phyloP scores from a whole-genome alignment of 345 rosid genomes.

The Geranium brycei region DNA sequence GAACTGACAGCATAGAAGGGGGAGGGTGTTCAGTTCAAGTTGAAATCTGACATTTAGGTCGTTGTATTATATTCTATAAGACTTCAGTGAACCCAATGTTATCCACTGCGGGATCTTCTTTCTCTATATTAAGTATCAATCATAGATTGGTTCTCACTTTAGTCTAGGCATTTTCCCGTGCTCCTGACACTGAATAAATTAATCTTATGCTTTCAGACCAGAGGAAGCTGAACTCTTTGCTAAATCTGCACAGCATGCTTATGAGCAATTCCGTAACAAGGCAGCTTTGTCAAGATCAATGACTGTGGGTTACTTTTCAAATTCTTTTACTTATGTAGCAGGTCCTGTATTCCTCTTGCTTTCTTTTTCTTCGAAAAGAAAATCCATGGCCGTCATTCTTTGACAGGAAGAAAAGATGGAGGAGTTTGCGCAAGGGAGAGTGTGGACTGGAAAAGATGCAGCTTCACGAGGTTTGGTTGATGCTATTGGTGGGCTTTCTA shows the following conservation, averaged over 20 bases:
- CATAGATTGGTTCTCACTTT: neutral
- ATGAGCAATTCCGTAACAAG: slow-evolving; percentile 72
- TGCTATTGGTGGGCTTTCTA: slow-evolving; percentile 77
- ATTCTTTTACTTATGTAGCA: neutral
- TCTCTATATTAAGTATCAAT: too few species aligned
- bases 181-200: slow-evolving; percentile 3
- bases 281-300: slow-evolving; percentile 84
- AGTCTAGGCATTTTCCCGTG: slow-evolving; percentile 1
- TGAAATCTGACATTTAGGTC: too few species aligned
- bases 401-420: slow-evolving; percentile 76
- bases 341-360: neutral
- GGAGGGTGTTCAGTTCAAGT: too few species aligned
- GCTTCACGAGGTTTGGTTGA: slow-evolving; percentile 70
- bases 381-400: neutral
- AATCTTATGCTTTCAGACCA: slow-evolving; percentile 34
- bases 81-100: too few species aligned
- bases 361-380: neutral
- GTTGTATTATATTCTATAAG: too few species aligned
- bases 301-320: slow-evolving; percentile 31
- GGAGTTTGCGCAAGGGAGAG: slow-evolving; percentile 95
- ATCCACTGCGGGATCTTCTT: too few species aligned
- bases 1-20: neutral
- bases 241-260: slow-evolving; percentile 67
- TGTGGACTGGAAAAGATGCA: slow-evolving; percentile 91
- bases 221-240: slow-evolving; percentile 90